Conservation (phyloP, 192 early-diverging fungal species). For the Phycomyces nitens region DNA sequence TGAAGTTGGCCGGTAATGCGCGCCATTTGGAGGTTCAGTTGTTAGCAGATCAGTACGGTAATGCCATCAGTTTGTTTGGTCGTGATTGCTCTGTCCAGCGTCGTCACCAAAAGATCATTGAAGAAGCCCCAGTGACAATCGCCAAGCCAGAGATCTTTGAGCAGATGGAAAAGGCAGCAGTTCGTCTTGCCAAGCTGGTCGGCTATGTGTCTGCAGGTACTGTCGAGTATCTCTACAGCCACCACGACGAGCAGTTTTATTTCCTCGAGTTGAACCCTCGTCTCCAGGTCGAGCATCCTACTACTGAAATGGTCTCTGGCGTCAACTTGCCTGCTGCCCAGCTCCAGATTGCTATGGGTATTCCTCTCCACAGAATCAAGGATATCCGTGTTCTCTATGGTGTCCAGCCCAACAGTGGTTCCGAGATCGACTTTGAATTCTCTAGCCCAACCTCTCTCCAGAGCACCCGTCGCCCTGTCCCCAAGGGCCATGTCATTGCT, state of each 20-base stretch:
- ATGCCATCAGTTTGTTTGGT: slow-evolving; percentile 97
- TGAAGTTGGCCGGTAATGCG: slow-evolving; percentile 93
- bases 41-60: slow-evolving; percentile 93
- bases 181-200: slow-evolving; percentile 87
- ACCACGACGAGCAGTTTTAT: slow-evolving; percentile 82
- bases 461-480: slow-evolving; percentile 86
- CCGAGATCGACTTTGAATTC: slow-evolving; percentile 95
- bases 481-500: slow-evolving; percentile 98
- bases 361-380: slow-evolving; percentile 90
- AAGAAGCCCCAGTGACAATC: slow-evolving; percentile 93
- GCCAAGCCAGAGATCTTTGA: slow-evolving; percentile 74
- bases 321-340: slow-evolving; percentile 98
- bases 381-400: slow-evolving; percentile 97
- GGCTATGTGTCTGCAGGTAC: slow-evolving; percentile 96
- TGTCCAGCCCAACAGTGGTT: slow-evolving; percentile 77
- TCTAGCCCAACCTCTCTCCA: slow-evolving; percentile 65
- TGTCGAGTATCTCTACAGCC: slow-evolving; percentile 94
- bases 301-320: slow-evolving; percentile 98
- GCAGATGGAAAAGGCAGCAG: slow-evolving; percentile 96
- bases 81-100: slow-evolving; percentile 98
- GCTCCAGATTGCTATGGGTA: slow-evolving; percentile 98
- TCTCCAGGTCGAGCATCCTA: slow-evolving; percentile 98
- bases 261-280: slow-evolving; percentile 98
- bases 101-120: slow-evolving; percentile 98
- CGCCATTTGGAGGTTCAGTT: slow-evolving; percentile 97